These are phyloP conservation scores for Tolypocladium pustulatum DNA, from an alignment of 2,329 filamentous ascomycete species.

Conservation along the genomic window DNA sequence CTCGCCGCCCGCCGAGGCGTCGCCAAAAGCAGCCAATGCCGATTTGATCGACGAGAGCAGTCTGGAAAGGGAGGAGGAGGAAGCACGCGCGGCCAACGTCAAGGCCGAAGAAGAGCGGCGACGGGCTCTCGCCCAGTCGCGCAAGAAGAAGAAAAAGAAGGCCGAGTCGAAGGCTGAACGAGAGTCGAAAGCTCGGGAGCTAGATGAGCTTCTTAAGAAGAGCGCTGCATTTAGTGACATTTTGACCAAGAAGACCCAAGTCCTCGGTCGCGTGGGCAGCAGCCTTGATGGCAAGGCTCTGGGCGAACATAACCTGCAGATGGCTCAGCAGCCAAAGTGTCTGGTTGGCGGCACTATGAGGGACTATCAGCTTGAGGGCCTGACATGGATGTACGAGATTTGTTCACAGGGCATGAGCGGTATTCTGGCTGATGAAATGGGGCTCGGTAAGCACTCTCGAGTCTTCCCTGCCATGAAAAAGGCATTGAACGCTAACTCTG, in stretches of 20 bases:
- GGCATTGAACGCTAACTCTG: not conserved
- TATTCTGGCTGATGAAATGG: constrained; percentile 92
- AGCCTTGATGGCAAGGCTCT: constrained; percentile 48
- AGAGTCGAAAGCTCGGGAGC: constrained; percentile 46
- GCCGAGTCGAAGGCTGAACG: constrained; percentile 42
- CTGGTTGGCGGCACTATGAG: constrained; percentile 85
- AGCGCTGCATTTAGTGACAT: constrained; percentile 53
- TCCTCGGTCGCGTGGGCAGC: constrained; percentile 50
- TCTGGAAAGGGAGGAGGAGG: constrained; percentile 25
- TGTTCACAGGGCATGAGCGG: constrained; percentile 75
- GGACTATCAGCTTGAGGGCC: constrained; percentile 84
- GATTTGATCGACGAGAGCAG: constrained; percentile 13
- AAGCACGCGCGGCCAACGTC: constrained; percentile 24
- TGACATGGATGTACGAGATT: constrained; percentile 91
- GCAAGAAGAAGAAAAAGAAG: constrained; percentile 38
- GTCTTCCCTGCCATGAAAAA: not conserved
- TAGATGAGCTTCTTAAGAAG: constrained; percentile 49
- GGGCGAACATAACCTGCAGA: constrained; percentile 57
- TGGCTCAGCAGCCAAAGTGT: constrained; percentile 76
- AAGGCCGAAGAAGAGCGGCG: constrained; percentile 37
- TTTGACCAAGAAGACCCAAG: constrained; percentile 52
- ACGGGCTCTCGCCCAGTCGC: constrained; percentile 27
- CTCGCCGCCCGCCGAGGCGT: constrained; percentile 21
- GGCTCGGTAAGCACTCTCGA: constrained; percentile 41
- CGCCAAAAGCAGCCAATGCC: constrained; percentile 6